Evolutionary conservation across 164 flowering plant genomes (phyloP), one percentile per base, ranked within the genome.

Genomic region (Dillenia turbinata): DNA sequence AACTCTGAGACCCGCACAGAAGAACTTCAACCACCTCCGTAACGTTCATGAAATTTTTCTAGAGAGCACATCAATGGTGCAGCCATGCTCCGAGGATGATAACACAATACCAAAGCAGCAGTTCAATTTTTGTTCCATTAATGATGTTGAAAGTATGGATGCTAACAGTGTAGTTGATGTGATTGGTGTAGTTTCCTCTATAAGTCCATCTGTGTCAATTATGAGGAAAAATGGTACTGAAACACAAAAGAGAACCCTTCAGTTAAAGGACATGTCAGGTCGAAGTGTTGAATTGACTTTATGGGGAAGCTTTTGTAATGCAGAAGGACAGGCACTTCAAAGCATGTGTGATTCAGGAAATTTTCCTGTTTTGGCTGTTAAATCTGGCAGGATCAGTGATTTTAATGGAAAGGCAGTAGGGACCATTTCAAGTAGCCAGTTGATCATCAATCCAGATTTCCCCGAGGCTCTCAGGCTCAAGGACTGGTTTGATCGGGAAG

Each of bases 251-350:
- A 83, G 95, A 76, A 56, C 77, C 56, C 95, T 95, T 44, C 90
- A 84, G 55, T 67, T 95, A 78, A 95, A 84, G 66, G 99, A 95
- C 68, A 87, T 78, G 91, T 92, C 99, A 64, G 95, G 92, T 43
- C 75, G 89, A 71, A 90, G 98, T 77, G 93, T 90, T 59, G 99
- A 95, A 67, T 49, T 92, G 50, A 90, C 97, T n/a, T 52, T 95
- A 8, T 95, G 99, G 99, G 99, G 98, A 33, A 81, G 73, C 53
- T 74, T 87, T 22, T 90, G 97, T 81, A 82, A 73, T 76, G 78
- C 79, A n/a, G 99, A 90, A 69, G 99, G 98, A 52, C 91, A 83
- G 65, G 73, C 71, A 24, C 75, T 95, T 52, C 98, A 95, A 69
- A 68, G 33, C 47, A 72, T 85, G 71, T 85, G 96, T 66, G 98